These are phyloP conservation scores for Candida xiaguanensis DNA, from an alignment of 805 yeast genomes.

Conservation along the genomic window DNA sequence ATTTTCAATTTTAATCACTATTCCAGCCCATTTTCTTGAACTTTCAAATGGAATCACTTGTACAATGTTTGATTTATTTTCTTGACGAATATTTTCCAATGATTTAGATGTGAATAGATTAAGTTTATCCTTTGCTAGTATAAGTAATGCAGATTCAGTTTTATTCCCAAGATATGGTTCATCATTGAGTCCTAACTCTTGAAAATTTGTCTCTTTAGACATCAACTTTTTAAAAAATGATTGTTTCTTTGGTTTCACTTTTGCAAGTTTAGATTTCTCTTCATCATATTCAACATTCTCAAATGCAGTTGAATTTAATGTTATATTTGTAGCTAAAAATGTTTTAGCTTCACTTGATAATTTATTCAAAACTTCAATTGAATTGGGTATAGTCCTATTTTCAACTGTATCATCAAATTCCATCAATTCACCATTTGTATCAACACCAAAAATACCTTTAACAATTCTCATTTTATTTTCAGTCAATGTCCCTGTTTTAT, in stretches of 20 bases:
- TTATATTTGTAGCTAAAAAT: conserved; percentile 50
- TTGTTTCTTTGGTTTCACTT: conserved; percentile 25
- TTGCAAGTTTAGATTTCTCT: conserved; percentile 22
- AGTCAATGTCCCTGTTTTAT: conserved; percentile 95
- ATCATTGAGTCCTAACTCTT: conserved; percentile 18
- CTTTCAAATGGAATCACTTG: conserved; percentile 91
- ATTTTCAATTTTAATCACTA: conserved; percentile 52
- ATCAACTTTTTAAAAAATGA: conserved; percentile 26
- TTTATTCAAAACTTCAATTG: conserved; percentile 19
- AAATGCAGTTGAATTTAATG: conserved; percentile 86
- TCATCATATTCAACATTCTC: conserved; percentile 54
- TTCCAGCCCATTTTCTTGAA: conserved; percentile 87
- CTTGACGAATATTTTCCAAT: conserved; percentile 40
- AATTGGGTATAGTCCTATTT: conserved; percentile 17
- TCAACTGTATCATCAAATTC: conserved; percentile 49
- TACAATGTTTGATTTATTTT: conserved; percentile 35
- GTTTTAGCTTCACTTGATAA: conserved; percentile 20
- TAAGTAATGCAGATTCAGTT: conserved; percentile 86
- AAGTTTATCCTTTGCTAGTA: conserved; percentile 59
- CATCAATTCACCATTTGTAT: conserved; percentile 14
- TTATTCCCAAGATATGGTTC: conserved; percentile 86
- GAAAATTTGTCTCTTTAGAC: conserved; percentile 11
- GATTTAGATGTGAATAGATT: conserved; percentile 35
- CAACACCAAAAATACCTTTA: conserved; percentile 61
- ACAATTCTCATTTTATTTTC: conserved; percentile 93